phyloP scores from a whole-genome alignment of 139 green algal species.

The Spirogloea muscicola region DNA sequence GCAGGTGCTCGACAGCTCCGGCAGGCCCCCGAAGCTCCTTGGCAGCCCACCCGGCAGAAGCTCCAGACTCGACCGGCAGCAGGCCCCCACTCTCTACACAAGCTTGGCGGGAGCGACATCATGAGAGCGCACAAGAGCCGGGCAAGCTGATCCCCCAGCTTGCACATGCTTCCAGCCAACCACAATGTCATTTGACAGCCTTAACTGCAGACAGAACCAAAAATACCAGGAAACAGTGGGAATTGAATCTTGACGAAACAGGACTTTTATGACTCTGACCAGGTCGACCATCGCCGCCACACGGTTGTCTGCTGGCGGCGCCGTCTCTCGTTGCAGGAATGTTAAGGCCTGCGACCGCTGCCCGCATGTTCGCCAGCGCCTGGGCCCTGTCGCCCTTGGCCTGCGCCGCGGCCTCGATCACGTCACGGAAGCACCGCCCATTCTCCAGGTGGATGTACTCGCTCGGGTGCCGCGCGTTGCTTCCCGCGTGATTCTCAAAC shows the following conservation, averaged over 20 bases:
- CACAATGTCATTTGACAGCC: too few species aligned
- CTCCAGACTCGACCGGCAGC: too few species aligned
- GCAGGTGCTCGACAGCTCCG: too few species aligned
- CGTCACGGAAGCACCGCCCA: constrained; percentile 2
- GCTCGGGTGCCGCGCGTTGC: constrained; percentile 30
- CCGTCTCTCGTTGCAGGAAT: constrained; percentile 14
- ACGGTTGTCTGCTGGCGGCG: constrained; percentile 10
- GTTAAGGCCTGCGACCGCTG: not conserved
- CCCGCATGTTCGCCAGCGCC: not conserved
- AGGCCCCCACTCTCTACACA: too few species aligned
- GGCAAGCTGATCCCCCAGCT: too few species aligned
- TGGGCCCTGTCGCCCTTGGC: not conserved
- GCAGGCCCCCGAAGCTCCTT: too few species aligned
- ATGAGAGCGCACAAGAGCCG: too few species aligned
- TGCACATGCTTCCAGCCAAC: too few species aligned
- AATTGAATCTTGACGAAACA: not conserved
- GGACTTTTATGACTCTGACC: not conserved
- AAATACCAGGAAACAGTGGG: too few species aligned
- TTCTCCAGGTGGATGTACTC: constrained; percentile 31
- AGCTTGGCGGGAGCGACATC: too few species aligned
- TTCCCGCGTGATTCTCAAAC: constrained; percentile 37
- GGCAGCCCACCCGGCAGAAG: too few species aligned
- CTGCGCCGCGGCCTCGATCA: constrained; percentile 5
- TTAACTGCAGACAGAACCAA: too few species aligned
- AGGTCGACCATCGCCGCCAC: not conserved